Conservation (phyloP, 1,139 yeast genomes). For the Scheffersomyces illinoinensis region DNA sequence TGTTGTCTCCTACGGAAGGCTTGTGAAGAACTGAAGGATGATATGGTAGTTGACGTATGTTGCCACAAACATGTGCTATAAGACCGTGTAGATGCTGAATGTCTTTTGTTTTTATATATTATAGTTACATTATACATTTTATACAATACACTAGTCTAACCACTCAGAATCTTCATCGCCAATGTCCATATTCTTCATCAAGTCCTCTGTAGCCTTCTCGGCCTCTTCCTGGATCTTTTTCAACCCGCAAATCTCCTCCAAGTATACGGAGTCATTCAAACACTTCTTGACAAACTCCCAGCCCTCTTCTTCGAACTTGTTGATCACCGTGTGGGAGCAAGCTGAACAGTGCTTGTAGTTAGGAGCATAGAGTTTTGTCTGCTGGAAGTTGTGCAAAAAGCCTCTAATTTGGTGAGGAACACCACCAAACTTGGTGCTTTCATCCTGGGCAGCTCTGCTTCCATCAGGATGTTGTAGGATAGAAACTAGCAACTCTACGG, state of each 20-base stretch:
- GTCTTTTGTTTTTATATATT: background rate
- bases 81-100: too few species aligned
- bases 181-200: slow-evolving; percentile 39
- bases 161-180: slow-evolving; percentile 36
- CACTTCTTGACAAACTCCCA: slow-evolving; percentile 84
- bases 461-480: slow-evolving; percentile 64
- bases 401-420: slow-evolving; percentile 92
- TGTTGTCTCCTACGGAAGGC: background rate
- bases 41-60: too few species aligned
- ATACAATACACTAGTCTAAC: slow-evolving; percentile 9
- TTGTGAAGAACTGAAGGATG: background rate
- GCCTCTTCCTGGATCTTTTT: slow-evolving; percentile 71
- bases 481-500: slow-evolving; percentile 81
- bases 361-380: slow-evolving; percentile 66
- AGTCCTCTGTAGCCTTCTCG: slow-evolving; percentile 53
- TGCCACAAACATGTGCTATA: too few species aligned
- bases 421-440: slow-evolving; percentile 56
- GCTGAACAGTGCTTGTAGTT: slow-evolving; percentile 82
- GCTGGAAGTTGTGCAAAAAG: slow-evolving; percentile 65
- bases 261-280: slow-evolving; percentile 59
- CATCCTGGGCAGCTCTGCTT: slow-evolving; percentile 40
- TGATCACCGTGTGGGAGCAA: slow-evolving; percentile 63
- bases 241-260: slow-evolving; percentile 80
- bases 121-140: too few species aligned
- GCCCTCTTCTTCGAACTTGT: slow-evolving; percentile 50